These are phyloP conservation scores for Jamesozyma rosinii DNA, from an alignment of 805 yeast genomes.

Conservation along the genomic window DNA sequence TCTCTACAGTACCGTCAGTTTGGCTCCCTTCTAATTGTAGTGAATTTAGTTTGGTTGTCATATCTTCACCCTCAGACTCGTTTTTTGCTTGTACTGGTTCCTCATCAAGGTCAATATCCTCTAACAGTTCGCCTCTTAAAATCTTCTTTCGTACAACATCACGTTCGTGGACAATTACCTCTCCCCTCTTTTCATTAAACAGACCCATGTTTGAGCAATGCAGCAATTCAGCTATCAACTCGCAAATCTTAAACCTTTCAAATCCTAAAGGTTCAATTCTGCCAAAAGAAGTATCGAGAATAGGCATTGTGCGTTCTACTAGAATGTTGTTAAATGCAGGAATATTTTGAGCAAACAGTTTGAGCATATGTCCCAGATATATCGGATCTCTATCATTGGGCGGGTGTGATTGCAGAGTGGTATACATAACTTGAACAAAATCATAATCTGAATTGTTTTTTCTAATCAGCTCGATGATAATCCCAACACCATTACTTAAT, in stretches of 20 bases:
- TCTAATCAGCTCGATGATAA: slow-evolving; percentile 85
- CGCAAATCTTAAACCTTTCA: slow-evolving; percentile 87
- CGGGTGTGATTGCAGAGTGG: slow-evolving; percentile 80
- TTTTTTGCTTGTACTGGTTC: neutral
- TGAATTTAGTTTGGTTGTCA: slow-evolving; percentile 4
- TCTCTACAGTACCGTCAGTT: neutral
- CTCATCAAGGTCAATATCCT: neutral
- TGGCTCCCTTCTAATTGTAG: slow-evolving; percentile 1
- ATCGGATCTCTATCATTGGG: slow-evolving; percentile 90
- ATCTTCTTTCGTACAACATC: slow-evolving; percentile 47
- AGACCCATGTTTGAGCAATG: slow-evolving; percentile 95
- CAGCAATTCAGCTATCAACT: slow-evolving; percentile 82
- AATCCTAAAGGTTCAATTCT: slow-evolving; percentile 78
- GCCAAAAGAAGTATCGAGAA: slow-evolving; percentile 38
- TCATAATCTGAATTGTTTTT: slow-evolving; percentile 96
- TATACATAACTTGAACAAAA: slow-evolving; percentile 71
- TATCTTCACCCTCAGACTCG: slow-evolving; percentile 2
- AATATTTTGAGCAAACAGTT: slow-evolving; percentile 65
- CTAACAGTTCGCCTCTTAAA: slow-evolving; percentile 12
- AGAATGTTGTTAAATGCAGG: slow-evolving; percentile 58
- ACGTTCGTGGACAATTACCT: slow-evolving; percentile 57
- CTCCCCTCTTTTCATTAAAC: slow-evolving; percentile 68
- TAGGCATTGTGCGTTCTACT: slow-evolving; percentile 29
- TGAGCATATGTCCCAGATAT: slow-evolving; percentile 77
- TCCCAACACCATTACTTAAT: slow-evolving; percentile 87